Conservation (phyloP, 257 asterid species). For the Fraxinus quadrangulata region DNA sequence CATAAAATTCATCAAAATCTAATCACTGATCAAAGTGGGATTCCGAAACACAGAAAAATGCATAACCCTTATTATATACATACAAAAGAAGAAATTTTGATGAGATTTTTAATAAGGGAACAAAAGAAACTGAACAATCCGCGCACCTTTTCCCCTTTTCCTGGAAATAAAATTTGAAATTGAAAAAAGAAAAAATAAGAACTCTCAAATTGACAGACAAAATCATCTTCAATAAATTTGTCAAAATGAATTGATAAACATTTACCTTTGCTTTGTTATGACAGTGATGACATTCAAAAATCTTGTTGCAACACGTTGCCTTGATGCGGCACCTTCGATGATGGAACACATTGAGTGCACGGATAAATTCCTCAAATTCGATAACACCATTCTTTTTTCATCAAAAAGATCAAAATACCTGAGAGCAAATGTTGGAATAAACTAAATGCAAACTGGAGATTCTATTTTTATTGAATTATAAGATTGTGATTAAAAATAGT, state of each 20-base stretch:
- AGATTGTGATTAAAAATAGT: neutral
- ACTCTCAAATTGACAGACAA: no score
- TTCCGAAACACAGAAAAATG: no score
- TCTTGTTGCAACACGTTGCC: conserved; percentile 83
- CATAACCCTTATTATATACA: no score
- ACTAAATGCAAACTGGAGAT: neutral
- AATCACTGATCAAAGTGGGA: no score
- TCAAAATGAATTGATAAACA: conserved; percentile 2
- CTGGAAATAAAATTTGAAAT: no score
- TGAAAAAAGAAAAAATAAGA: no score
- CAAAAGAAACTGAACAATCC: no score
- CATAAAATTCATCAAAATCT: no score
- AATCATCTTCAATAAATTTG: no score
- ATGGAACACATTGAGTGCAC: conserved; percentile 69
- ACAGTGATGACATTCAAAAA: conserved; percentile 84
- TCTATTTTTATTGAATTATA: neutral
- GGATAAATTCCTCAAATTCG: conserved; percentile 77
- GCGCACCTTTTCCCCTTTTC: no score
- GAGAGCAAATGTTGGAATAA: conserved; percentile 21
- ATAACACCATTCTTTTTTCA: conserved; percentile 75
- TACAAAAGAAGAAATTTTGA: no score
- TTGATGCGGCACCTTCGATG: conserved; percentile 79
- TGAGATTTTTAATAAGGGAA: no score
- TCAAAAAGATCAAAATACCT: conserved; percentile 78
- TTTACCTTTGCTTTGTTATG: conserved; percentile 82